Evolutionary conservation across 208 protist species (phyloP).

Genomic region (Trypanosomatidae sp.): DNA sequence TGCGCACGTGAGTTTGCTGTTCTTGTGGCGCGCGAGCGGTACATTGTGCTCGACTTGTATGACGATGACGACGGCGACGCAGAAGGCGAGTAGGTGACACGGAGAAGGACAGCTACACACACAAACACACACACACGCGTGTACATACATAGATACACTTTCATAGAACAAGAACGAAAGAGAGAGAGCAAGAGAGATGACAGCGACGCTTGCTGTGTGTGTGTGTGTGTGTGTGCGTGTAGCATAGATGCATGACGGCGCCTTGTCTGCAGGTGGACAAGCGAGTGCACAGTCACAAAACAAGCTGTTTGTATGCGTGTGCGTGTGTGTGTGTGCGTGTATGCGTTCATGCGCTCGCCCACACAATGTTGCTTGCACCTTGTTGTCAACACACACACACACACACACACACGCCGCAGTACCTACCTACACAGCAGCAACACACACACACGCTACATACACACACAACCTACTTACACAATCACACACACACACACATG

Average conservation of each 20-base stretch:
- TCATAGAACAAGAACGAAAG: background rate
- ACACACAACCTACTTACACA: background rate
- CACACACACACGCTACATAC: background rate
- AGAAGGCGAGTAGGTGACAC: background rate
- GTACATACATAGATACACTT: background rate
- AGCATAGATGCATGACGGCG: constrained; percentile 1
- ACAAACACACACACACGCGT: no score
- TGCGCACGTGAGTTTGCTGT: constrained; percentile 50
- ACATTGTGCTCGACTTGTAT: constrained; percentile 64
- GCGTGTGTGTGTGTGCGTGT: background rate
- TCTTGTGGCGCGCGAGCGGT: constrained; percentile 30
- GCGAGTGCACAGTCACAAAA: no score
- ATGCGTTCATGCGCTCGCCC: background rate
- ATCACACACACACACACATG: constrained; percentile 1
- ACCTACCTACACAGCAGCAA: background rate
- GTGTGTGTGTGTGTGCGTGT: no score
- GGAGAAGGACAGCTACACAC: background rate
- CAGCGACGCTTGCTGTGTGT: background rate
- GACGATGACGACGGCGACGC: constrained; percentile 12
- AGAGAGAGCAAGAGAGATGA: background rate
- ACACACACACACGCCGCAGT: background rate
- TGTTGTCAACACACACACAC: no score
- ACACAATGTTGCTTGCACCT: background rate
- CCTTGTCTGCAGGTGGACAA: no score
- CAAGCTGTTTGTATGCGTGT: background rate